Evolutionary conservation across 805 yeast genomes (phyloP).

Genomic region (Metschnikowia kofuensis): DNA sequence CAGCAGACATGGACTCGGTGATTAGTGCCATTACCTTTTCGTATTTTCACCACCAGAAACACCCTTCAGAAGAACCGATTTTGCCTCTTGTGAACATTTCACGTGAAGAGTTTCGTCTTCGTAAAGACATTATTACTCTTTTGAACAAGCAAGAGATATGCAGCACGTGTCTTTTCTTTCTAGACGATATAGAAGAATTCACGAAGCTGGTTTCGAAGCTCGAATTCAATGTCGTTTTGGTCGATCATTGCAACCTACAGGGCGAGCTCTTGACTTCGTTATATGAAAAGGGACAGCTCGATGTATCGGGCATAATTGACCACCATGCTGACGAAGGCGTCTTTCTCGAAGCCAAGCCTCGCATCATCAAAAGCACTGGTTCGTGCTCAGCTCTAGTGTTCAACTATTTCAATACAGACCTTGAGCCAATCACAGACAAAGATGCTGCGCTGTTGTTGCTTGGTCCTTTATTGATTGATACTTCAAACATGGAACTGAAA

Average conservation of each 20-base stretch:
- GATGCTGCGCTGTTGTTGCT: conserved; percentile 48
- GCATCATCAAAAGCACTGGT: conserved; percentile 62
- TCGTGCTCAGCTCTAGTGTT: conserved; percentile 79
- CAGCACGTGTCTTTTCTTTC: conserved; percentile 51
- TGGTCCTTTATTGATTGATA: conserved; percentile 76
- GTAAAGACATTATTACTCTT: conserved; percentile 68
- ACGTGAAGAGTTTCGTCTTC: conserved; percentile 56
- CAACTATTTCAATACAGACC: conserved; percentile 49
- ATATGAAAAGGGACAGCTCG: conserved; percentile 22
- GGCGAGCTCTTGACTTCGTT: conserved; percentile 39
- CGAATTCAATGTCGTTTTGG: conserved; percentile 52
- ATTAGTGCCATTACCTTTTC: conserved; percentile 73
- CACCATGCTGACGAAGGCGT: conserved; percentile 77
- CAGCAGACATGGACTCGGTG: conserved; percentile 87
- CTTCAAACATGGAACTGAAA: conserved; percentile 61
- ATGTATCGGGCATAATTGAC: conserved; percentile 67
- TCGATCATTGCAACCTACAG: conserved; percentile 78
- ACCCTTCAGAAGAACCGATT: conserved; percentile 28
- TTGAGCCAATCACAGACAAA: conserved; percentile 13
- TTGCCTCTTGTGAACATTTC: conserved; percentile 80
- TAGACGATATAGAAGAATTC: conserved; percentile 57
- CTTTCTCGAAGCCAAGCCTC: conserved; percentile 52
- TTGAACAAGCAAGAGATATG: conserved; percentile 48
- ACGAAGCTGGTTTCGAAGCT: conserved; percentile 11
- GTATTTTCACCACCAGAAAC: conserved; percentile 43